Base-by-base conservation (phyloP, 2,329 filamentous ascomycete genomes). In the Ceratocystis cubensis region DNA sequence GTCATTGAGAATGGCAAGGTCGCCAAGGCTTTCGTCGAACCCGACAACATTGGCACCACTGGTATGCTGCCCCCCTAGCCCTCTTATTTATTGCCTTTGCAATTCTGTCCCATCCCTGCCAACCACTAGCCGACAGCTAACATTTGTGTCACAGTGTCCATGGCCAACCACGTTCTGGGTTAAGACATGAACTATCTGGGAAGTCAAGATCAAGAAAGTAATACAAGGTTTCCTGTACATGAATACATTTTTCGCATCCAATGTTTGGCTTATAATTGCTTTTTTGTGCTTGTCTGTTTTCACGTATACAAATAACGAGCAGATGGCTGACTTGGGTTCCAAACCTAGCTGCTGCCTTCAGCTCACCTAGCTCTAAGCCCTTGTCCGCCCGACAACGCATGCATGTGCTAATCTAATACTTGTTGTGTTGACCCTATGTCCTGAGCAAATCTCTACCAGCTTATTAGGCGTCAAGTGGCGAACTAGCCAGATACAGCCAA, bases 1-100 rank as follows among this genome's bases (percentile, higher is more conserved):
- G 82, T 92, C 64, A 79, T 95, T 64, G 86, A 96, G 78, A 79
- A 95, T 72, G 92, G 93, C 71, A 91, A 90, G 77, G 88, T 96
- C 71, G 88, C 87, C 77, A 84, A 87, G 72, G 82, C 88, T 22
- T 85, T 91, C 72, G 84, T 96, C 64, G 93, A 96, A 81, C 87
- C 91, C 10, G 92, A 96, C 76, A 92, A 89, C 78, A 94, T 89
- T 48, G 90, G 91, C 44, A 82, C 91, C 62, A 81, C 87, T 70
- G 87, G 89, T 91, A 78, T 76, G 81, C 72, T 15, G 5, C 30
- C 41, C 33, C 44, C n/a, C 13, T 17, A 37, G 30, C 25, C 33
- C 50, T 25, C 25, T 33, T 56, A 37, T 15, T 41, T 41, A 41
- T 41, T 41, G 37, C 13, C 37, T 15, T 41, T 15, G 13, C 13